Base-by-base conservation (phyloP, 305 asterid species). In the Fraxinus platypoda region DNA sequence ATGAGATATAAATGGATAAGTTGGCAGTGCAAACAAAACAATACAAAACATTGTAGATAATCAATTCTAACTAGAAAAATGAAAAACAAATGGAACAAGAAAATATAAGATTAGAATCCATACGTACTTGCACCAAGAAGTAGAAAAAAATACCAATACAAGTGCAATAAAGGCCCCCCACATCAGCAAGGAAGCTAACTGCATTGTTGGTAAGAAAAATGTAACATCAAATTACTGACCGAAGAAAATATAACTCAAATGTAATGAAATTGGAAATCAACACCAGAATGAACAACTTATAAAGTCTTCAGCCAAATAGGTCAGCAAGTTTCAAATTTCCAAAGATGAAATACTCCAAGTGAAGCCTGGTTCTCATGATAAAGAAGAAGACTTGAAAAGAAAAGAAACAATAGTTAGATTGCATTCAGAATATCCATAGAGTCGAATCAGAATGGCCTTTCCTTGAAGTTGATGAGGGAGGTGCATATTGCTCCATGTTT, bases 171-270 rank as follows among this genome's bases (percentile, higher is more conserved):
- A 96, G 98, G 86, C 99, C 99, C 84, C 99, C 99, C 81, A 95
- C 88, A 85, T 95, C 97, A 76, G 99, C 99, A 90, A 95, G 96
- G 89, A 95, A 95, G 94, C 97, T 90, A 92, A 95, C 99, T 95
- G 98, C 97, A 90, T 82, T 88, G 89, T 90, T 79, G 88, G 87
- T 86, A 71, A 13, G 17, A 71, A 68, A 79, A 87, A 86, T 80
- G 75, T 34, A 74, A 74, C 74, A 82, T 86, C 85, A 89, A 85
- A 83, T 83, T 76, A 87, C 83, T 38, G 78, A 77, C 77, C 12
- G 26, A 19, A 66, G 64, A 83, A 75, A 33, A 84, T 43, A 30
- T 25, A 49, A 75, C 66, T 64, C 75, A 6, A 31, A 30, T 71
- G 75, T 33, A 31, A 31, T 30, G 25, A 71, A 71, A 71, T 71